Conservation (phyloP, 2,329 filamentous ascomycete genomes). For the Aspergillus japonicus region DNA sequence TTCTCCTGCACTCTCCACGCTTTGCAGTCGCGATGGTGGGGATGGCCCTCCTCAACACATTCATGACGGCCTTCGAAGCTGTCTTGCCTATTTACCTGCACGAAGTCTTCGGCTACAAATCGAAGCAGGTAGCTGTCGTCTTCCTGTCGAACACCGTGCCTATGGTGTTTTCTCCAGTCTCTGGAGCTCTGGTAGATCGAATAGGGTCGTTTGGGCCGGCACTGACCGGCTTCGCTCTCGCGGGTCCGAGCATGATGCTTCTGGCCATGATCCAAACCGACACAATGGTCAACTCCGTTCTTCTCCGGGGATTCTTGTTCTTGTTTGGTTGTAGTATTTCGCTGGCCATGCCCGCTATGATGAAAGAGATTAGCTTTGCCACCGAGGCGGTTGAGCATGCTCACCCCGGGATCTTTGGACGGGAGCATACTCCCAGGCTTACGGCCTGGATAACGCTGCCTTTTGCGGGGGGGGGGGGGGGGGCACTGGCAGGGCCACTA, state of each 20-base stretch:
- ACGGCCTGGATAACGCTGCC: not conserved
- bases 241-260: constrained; percentile 11
- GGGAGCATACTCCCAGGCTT: no score
- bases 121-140: no score
- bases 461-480: no score
- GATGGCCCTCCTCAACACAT: no score
- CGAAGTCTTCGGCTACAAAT: no score
- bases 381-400: constrained; percentile 35
- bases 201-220: constrained; percentile 11
- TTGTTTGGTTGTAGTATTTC: constrained; percentile 11
- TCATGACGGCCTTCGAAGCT: no score
- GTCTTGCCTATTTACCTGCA: no score
- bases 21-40: no score
- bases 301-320: constrained; percentile 11
- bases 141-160: no score
- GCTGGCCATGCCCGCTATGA: constrained; percentile 62
- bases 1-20: no score
- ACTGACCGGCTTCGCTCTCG: constrained; percentile 8
- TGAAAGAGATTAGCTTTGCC: constrained; percentile 50
- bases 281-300: not conserved
- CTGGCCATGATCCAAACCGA: constrained; percentile 4
- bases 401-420: constrained; percentile 43
- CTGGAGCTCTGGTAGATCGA: constrained; percentile 51
- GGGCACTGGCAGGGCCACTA: no score
- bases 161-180: no score